phyloP scores from a whole-genome alignment of 2,329 filamentous ascomycete genomes.

The Nemania sp. region DNA sequence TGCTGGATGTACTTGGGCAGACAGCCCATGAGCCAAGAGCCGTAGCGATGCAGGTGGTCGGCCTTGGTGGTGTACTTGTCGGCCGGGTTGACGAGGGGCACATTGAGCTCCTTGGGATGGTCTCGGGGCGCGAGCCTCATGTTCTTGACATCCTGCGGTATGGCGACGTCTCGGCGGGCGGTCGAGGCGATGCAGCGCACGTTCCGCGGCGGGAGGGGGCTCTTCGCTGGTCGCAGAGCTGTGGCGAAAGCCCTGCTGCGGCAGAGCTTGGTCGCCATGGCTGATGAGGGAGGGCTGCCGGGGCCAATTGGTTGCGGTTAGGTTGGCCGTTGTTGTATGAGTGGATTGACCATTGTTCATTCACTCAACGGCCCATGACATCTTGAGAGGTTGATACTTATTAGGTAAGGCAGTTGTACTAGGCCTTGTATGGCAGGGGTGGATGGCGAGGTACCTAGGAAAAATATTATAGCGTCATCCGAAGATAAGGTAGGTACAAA shows the following conservation, averaged over 20 bases:
- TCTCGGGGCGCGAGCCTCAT: conserved; percentile 67
- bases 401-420: too few relatives aligned
- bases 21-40: conserved; percentile 94
- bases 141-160: conserved; percentile 67
- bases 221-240: conserved; percentile 58
- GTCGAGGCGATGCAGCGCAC: conserved; percentile 56
- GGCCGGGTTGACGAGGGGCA: conserved; percentile 83
- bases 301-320: conserved; percentile 50
- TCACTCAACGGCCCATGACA: conserved; percentile 1
- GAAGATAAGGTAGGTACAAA: background rate
- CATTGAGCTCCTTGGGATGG: conserved; percentile 68
- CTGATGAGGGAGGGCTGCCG: conserved; percentile 41
- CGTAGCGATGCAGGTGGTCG: conserved; percentile 89
- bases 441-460: conserved; percentile 1
- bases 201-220: conserved; percentile 47
- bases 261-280: conserved; percentile 65
- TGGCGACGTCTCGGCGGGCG: conserved; percentile 54
- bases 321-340: conserved; percentile 22
- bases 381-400: background rate
- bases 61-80: conserved; percentile 91
- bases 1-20: conserved; percentile 98
- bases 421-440: conserved; percentile 1
- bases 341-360: conserved; percentile 30
- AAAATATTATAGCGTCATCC: conserved; percentile 24
- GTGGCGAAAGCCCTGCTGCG: conserved; percentile 61